Base-by-base conservation (phyloP, 1,284 basidiomycete species). In the Cutaneotrichosporon arboriforme region DNA sequence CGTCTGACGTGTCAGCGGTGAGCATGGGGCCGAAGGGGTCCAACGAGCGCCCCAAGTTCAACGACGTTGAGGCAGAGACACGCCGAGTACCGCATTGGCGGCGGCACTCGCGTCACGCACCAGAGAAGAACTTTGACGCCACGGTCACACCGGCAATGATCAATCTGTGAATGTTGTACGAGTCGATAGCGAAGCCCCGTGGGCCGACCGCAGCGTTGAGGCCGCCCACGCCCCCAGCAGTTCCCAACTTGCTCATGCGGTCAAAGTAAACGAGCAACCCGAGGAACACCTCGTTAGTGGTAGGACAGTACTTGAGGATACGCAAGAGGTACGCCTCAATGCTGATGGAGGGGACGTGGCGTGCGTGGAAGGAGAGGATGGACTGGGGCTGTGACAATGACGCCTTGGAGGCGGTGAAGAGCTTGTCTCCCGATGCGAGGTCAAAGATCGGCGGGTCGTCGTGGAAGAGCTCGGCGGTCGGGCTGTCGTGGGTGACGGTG, bases 111-210 rank as follows among this genome's bases (percentile, higher is more conserved):
- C 23, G 7, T 15, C n/a, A 67, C 70, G 56, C 49, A 74, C 73
- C 73, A 56, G 88, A 91, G 73, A 97, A 97, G 74, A 98, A 98
- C 75, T 98, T 98, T 79, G 88, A 92, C 17, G 94, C 93, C 9
- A 98, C 94, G 3, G 94, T 97, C 22, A 98, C 88, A 4, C 94
- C 94, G 1, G 94, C 93, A 62, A 98, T 97, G 66, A 98, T 88
- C 42, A 98, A 78, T 31, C 91, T 83, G 75, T 98, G 94, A 22
- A 98, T 88, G 68, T 98, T 98, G 77, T 86, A 98, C 55, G 88
- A 90, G 76, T 98, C 94, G 69, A 98, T 97, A 17, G 93, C 88
- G 67, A 98, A 96, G 1, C 85, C 82, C 54, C 82, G 64, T 4
- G 60, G 63, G 4, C 62, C 61, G 8, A 60, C 61, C 1, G 57